phyloP scores from a whole-genome alignment of 768 basidiomycete genomes.

The Leccinum disarticulatum region DNA sequence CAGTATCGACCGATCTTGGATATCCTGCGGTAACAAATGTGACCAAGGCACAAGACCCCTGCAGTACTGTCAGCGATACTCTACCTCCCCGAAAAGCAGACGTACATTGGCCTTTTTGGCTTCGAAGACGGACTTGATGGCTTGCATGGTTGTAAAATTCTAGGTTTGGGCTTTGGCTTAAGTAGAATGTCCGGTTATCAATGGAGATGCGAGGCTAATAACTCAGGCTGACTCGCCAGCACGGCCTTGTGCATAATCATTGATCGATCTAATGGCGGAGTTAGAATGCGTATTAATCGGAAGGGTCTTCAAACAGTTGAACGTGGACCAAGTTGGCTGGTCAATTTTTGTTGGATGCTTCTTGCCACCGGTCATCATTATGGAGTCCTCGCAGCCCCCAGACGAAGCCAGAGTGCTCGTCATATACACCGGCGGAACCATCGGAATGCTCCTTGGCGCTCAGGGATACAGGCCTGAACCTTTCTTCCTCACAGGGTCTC shows the following conservation, averaged over 20 bases:
- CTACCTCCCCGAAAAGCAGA: not conserved
- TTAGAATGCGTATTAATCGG: not conserved
- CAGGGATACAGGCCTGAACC: conserved; percentile 85
- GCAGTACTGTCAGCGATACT: conserved; percentile 7
- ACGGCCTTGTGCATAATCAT: not conserved
- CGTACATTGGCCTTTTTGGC: conserved; percentile 23
- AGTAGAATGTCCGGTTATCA: not conserved
- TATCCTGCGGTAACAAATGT: conserved; percentile 96
- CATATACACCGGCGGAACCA: conserved; percentile 89
- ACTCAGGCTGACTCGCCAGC: too few species aligned
- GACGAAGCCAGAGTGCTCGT: conserved; percentile 83
- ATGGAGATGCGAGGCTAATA: not conserved
- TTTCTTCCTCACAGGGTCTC: conserved; percentile 81
- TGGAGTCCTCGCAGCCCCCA: conserved; percentile 51
- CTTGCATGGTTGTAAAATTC: conserved; percentile 18
- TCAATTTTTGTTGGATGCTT: not conserved
- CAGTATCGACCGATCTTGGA: conserved; percentile 76
- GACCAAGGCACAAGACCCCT: conserved; percentile 58
- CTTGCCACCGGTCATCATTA: conserved; percentile 19
- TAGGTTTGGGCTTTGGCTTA: not conserved
- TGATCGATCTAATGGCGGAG: not conserved
- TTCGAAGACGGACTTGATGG: conserved; percentile 30
- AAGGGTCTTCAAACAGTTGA: not conserved
- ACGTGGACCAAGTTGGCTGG: not conserved
- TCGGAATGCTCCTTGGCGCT: conserved; percentile 80